Evolutionary conservation across 345 rosid species (phyloP).

Genomic region (Angophora floribunda): DNA sequence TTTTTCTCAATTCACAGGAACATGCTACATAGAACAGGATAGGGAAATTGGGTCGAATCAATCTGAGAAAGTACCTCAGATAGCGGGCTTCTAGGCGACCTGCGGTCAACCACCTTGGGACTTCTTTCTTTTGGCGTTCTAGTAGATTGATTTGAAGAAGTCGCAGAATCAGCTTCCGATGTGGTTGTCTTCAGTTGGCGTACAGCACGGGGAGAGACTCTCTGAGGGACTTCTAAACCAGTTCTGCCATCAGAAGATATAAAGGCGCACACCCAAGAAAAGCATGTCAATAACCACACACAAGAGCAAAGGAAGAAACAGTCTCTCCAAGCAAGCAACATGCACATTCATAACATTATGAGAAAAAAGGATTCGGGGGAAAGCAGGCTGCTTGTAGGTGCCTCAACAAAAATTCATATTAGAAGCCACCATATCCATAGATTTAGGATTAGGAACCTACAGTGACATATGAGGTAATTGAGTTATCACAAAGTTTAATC

Average conservation of each 20-base stretch:
- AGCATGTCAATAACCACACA: background rate
- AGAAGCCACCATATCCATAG: background rate
- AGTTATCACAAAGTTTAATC: background rate
- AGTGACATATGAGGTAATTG: background rate
- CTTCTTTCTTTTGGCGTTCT: constrained; percentile 72
- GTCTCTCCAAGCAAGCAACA: background rate
- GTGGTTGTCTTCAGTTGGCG: constrained; percentile 56
- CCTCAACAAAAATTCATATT: background rate
- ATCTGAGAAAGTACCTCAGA: constrained; percentile 47
- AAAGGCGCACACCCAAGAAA: background rate
- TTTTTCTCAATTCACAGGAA: background rate
- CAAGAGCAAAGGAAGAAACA: background rate
- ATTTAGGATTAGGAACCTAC: background rate
- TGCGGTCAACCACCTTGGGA: constrained; percentile 65
- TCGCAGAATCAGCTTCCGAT: constrained; percentile 41
- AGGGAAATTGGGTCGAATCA: background rate
- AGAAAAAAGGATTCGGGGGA: background rate
- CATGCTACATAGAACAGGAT: background rate
- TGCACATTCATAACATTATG: background rate
- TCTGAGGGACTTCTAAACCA: constrained; percentile 61
- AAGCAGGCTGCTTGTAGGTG: background rate
- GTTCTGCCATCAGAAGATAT: constrained; percentile 27
- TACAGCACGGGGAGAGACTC: constrained; percentile 67
- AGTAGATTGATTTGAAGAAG: constrained; percentile 38
- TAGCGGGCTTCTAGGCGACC: constrained; percentile 67